Base-by-base conservation (phyloP, 371 early-diverging fungal genomes). In the Apophysomyces sp. region DNA sequence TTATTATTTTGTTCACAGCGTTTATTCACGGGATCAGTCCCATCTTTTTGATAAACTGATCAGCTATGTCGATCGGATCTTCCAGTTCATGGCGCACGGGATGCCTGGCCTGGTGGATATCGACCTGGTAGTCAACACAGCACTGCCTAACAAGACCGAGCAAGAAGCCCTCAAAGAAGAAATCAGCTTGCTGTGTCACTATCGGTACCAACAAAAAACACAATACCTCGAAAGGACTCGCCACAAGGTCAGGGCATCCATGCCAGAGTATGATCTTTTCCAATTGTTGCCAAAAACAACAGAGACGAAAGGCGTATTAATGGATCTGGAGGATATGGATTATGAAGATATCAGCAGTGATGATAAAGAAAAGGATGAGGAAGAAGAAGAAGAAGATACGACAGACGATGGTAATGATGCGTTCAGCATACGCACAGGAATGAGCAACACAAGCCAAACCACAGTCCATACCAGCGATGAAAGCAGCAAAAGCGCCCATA, bases 1-100 rank as follows among this genome's bases (percentile, higher is more conserved):
- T 55, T 86, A 86, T 63, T 63, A 63, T 21, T 86, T 85, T 68
- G 80, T 86, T 13, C 84, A 86, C 41, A 68, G 76, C 11, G 77
- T 86, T 15, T 79, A 86, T 55, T 69, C 71, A 31, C 74, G 79
- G 30, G 83, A 82, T 31, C 61, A 58, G 29, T 63, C 76, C 0
- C 64, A 60, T 54, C 55, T 76, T 13, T 76, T 76, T 61, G 76
- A 72, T 44, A 68, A 72, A 12, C 54, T 76, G 32, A 37, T 76
- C 7, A 21, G 36, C 0, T 76, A 76, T 37, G 68, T 73, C 4
- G 76, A 76, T 52, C 24, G 53, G 1, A 13, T 72, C 29, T 60
- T 70, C 32, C 26, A 41, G 9, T 55, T 66, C 26, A 55, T 74
- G 54, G 56, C 68, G 0, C 52, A 60, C 6, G 75, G 75, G 12